A percentile compares a stretch with the other conserved stretches of the same genome.
phyloP scores from a whole-genome alignment of 768 basidiomycete genomes.

The Neoboletus brunneissimus region DNA sequence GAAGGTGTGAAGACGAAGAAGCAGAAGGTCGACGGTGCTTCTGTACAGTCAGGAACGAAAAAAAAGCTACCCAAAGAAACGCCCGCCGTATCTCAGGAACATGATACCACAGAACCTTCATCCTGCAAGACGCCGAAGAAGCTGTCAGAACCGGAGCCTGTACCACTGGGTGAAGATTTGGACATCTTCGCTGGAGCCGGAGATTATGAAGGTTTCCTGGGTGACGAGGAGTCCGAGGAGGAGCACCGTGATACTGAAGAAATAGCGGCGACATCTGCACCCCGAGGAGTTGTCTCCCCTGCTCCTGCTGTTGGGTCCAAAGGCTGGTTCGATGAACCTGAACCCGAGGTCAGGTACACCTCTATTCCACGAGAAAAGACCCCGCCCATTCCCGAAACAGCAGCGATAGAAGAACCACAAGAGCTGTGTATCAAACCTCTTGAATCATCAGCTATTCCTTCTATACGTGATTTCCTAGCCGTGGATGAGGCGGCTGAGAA shows the following conservation, averaged over 20 bases:
- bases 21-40: constrained; percentile 40
- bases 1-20: constrained; percentile 61
- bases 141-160: constrained; percentile 16
- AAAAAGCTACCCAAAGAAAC: neutral
- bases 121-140: constrained; percentile 6
- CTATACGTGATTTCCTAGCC: constrained; percentile 78
- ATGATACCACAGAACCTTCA: neutral
- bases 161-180: constrained; percentile 53
- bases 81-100: neutral
- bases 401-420: constrained; percentile 31
- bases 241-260: constrained; percentile 18
- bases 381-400: constrained; percentile 8
- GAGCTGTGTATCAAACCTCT: constrained; percentile 68
- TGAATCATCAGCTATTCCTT: constrained; percentile 75
- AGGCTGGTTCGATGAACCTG: constrained; percentile 49
- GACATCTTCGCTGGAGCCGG: constrained; percentile 88
- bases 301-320: constrained; percentile 11
- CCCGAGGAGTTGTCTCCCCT: constrained; percentile 9
- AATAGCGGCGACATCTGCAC: constrained; percentile 8
- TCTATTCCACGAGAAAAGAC: constrained; percentile 12
- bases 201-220: constrained; percentile 72
- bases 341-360: constrained; percentile 24
- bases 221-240: constrained; percentile 52
- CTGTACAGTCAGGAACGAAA: constrained; percentile 16
- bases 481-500: constrained; percentile 68